Conservation (phyloP, 495 filamentous ascomycete genomes). For the Trichoderma parareesei region DNA sequence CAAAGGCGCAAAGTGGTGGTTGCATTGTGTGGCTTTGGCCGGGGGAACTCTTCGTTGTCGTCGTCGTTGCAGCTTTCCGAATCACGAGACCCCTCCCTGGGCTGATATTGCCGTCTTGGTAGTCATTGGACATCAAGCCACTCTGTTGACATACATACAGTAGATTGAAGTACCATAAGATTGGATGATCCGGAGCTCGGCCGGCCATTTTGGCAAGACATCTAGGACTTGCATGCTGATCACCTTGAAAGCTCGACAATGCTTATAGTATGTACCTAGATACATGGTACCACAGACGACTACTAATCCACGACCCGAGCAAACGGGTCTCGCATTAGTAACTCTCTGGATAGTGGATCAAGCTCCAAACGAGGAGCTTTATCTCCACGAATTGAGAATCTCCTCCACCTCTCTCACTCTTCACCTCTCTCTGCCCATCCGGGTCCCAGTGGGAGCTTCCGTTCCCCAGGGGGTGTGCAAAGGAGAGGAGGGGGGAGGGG, state of each 20-base stretch:
- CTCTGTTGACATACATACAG: too few species aligned
- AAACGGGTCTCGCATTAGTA: neutral
- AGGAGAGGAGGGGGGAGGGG: neutral
- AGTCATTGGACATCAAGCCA: neutral
- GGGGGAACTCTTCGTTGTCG: too few species aligned
- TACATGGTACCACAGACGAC: too few species aligned
- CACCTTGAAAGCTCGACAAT: too few species aligned
- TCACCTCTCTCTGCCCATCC: neutral
- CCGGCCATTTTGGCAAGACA: too few species aligned
- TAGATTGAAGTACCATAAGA: too few species aligned
- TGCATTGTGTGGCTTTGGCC: too few species aligned
- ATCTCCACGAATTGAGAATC: neutral
- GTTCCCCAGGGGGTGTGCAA: neutral
- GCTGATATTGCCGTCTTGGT: slow-evolving; percentile 6
- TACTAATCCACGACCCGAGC: too few species aligned
- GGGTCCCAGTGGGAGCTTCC: neutral
- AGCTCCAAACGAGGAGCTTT: neutral
- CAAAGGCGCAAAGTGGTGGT: too few species aligned
- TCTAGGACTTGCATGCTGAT: too few species aligned
- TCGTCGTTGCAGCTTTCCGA: slow-evolving; percentile 1
- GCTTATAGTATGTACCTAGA: too few species aligned
- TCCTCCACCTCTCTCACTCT: neutral
- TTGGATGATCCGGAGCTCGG: too few species aligned
- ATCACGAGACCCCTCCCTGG: neutral
- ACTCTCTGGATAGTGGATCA: neutral